These are phyloP conservation scores for Kwoniella mangroviensis DNA, from an alignment of 768 basidiomycete genomes.

Conservation along the genomic window DNA sequence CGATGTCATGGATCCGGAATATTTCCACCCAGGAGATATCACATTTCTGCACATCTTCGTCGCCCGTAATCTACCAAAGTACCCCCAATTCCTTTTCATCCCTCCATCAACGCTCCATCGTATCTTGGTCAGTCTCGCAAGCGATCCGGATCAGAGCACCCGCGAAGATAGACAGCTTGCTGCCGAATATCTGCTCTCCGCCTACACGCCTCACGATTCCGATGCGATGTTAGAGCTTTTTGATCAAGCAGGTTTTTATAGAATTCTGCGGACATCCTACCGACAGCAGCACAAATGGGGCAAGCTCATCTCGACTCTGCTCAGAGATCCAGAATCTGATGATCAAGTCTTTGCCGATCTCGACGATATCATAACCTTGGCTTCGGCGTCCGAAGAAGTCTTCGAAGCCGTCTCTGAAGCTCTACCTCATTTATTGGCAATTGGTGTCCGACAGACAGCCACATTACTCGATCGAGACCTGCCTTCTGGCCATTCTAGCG, in stretches of 20 bases:
- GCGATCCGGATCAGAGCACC: conserved; percentile 74
- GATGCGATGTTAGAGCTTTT: conserved; percentile 73
- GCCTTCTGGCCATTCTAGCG: conserved; percentile 70
- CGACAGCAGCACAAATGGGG: conserved; percentile 77
- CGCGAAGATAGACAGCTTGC: conserved; percentile 94
- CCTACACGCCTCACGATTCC: conserved; percentile 80
- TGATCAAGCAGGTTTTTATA: conserved; percentile 82
- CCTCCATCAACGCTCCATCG: conserved; percentile 71
- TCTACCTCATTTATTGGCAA: conserved; percentile 69
- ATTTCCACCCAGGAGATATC: conserved; percentile 60
- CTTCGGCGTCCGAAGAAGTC: conserved; percentile 2
- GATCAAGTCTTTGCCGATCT: conserved; percentile 69
- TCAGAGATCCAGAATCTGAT: conserved; percentile 69
- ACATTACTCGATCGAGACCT: conserved; percentile 70
- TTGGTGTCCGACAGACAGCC: conserved; percentile 71
- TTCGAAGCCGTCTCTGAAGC: conserved; percentile 63
- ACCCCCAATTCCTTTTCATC: conserved; percentile 76
- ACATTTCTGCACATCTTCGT: conserved; percentile 95
- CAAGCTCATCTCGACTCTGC: conserved; percentile 70
- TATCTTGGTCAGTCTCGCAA: conserved; percentile 76
- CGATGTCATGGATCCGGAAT: conserved; percentile 64
- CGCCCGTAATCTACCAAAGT: conserved; percentile 94
- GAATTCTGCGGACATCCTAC: conserved; percentile 83
- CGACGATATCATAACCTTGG: conserved; percentile 65
- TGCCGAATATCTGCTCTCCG: conserved; percentile 88